Conservation (phyloP, 208 protist genomes). For the Leishmania gerbilli region DNA sequence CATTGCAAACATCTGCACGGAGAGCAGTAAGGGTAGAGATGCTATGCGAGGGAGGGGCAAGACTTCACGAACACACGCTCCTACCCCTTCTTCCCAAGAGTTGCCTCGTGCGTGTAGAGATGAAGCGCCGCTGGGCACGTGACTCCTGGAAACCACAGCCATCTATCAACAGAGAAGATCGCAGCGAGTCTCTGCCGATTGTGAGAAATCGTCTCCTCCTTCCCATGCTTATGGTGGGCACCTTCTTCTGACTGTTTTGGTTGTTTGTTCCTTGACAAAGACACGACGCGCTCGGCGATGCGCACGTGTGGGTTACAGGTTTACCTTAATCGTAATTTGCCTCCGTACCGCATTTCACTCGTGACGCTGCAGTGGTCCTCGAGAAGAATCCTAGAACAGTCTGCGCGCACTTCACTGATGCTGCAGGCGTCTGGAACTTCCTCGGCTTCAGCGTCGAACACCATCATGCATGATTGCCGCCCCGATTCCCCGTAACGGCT, state of each 20-base stretch:
- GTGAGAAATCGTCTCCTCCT: background rate
- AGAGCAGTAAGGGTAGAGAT: background rate
- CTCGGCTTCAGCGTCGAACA: background rate
- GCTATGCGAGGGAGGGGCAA: background rate
- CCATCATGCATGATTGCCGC: background rate
- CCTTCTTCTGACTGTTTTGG: background rate
- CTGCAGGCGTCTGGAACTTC: background rate
- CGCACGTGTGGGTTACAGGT: background rate
- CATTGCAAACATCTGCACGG: background rate
- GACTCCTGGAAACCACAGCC: background rate
- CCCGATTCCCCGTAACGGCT: background rate
- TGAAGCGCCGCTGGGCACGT: background rate
- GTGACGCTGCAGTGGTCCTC: background rate
- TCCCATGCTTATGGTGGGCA: background rate
- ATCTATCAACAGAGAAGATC: background rate
- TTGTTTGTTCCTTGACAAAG: conserved; percentile 1
- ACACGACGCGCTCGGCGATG: background rate
- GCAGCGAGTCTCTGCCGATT: background rate
- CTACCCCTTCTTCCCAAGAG: background rate
- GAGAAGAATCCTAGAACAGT: background rate
- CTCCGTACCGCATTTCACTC: conserved; percentile 3
- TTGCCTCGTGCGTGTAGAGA: background rate
- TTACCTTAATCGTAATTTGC: conserved; percentile 6
- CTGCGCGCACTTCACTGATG: background rate
- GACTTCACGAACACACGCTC: background rate